Evolutionary conservation across 352 stramenopile species (phyloP), one percentile per base, ranked within the genome.

Genomic region (Phytophthora sp.): DNA sequence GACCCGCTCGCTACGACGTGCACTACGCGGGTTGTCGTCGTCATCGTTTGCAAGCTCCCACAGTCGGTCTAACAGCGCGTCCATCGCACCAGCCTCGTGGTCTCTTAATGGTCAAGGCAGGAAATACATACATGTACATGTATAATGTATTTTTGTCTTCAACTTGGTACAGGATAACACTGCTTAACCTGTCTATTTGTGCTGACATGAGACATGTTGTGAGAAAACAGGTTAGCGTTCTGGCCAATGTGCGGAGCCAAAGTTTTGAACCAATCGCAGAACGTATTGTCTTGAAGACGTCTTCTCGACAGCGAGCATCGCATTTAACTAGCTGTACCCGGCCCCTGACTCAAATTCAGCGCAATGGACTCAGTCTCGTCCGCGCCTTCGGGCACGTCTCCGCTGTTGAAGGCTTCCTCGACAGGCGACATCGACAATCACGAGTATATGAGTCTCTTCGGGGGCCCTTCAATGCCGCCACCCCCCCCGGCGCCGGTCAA

Each of bases 1-100:
- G 9, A 85, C 30, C 7, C 70, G 53, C 21, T 74, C 69, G 13
- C 55, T 55, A 26, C 54, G 44, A 7, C 44, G 63, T 9, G 38
- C n/a, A 38, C 33, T 69, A 9, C 6, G 18, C 20, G 33, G 45
- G 12, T 56, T 63, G 18, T 57, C 51, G 24, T 76, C 51, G 24
- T 76, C 73, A 16, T 66, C 41, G 42, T 75, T 73, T 30, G 64
- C 73, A 9, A 86, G 61, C 46, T 79, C 64, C 56, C 61, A 73
- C 33, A 86, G 56, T 2, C 74, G 70, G 35, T 80, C 70, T n/a
- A 86, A 39, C n/a, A 86, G 56, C 66, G 60, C 53, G 55, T 84
- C 76, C 76, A 84, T 82, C 12, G 29, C 38, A n/a, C n/a, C n/a
- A n/a, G n/a, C n/a, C n/a, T n/a, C 29, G 29, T 33, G 7, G 29